Conservation (phyloP, 306 rosid species). For the Fragaria ananassa region DNA sequence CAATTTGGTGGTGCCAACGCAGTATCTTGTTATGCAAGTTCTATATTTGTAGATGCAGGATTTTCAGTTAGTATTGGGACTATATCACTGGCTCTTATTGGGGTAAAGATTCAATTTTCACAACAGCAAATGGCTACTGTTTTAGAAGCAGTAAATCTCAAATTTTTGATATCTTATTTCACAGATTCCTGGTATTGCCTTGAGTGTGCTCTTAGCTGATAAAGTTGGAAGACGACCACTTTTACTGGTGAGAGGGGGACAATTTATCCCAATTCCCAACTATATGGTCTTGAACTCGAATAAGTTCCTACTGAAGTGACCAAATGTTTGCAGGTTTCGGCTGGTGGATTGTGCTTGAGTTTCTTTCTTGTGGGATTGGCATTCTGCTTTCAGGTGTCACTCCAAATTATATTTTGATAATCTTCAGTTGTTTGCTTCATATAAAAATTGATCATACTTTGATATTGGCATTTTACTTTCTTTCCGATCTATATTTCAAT, state of each 20-base stretch:
- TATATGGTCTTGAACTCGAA: neutral
- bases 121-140: neutral
- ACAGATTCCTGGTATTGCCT: constrained; percentile 8
- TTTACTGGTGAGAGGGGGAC: constrained; percentile 11
- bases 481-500: too few relatives aligned
- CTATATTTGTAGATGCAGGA: constrained; percentile 22
- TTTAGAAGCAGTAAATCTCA: neutral
- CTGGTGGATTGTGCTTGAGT: constrained; percentile 16
- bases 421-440: too few relatives aligned
- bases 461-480: too few relatives aligned
- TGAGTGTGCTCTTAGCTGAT: constrained; percentile 14
- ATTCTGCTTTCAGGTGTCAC: neutral
- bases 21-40: constrained; percentile 22
- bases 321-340: constrained; percentile 15
- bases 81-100: constrained; percentile 13
- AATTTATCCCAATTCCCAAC: neutral
- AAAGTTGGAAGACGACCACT: constrained; percentile 30
- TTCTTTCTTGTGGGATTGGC: constrained; percentile 13
- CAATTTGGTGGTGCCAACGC: constrained; percentile 37
- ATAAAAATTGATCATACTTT: too few relatives aligned
- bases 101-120: constrained; percentile 11
- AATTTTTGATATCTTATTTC: neutral
- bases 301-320: neutral
- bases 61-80: constrained; percentile 26
- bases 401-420: too few relatives aligned